A percentile compares a stretch with the other conserved stretches of the same genome.
These are phyloP conservation scores for Lagerstroemia speciosa DNA, from an alignment of 345 rosid genomes.

Conservation along the genomic window DNA sequence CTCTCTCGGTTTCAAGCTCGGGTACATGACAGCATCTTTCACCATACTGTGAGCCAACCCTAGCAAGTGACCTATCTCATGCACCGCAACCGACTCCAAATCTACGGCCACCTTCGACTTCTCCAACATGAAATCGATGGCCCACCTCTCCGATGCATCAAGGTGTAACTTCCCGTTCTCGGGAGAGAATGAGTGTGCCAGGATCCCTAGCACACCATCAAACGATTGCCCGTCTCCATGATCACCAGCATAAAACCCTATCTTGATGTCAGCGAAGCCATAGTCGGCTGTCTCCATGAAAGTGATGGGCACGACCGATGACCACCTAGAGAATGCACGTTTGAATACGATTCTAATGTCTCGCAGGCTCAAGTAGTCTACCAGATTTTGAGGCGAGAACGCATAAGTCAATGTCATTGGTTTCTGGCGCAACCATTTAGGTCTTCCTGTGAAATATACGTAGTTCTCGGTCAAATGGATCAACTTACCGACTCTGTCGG, in stretches of 20 bases:
- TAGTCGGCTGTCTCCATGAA: slow-evolving; percentile 51
- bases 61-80: slow-evolving; percentile 78
- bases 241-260: slow-evolving; percentile 71
- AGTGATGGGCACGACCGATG: slow-evolving; percentile 56
- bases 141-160: slow-evolving; percentile 80
- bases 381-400: slow-evolving; percentile 47
- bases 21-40: slow-evolving; percentile 77
- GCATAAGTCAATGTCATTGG: slow-evolving; percentile 61
- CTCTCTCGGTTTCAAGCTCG: slow-evolving; percentile 68
- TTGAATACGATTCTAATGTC: slow-evolving; percentile 36
- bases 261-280: slow-evolving; percentile 55
- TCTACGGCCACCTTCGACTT: slow-evolving; percentile 65
- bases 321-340: slow-evolving; percentile 61
- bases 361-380: slow-evolving; percentile 24
- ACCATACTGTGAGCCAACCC: slow-evolving; percentile 58
- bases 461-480: slow-evolving; percentile 22
- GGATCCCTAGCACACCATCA: slow-evolving; percentile 73
- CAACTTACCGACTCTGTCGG: slow-evolving; percentile 22
- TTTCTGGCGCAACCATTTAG: slow-evolving; percentile 46
- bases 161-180: slow-evolving; percentile 71
- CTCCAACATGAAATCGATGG: slow-evolving; percentile 47
- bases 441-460: slow-evolving; percentile 53
- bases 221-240: slow-evolving; percentile 89
- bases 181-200: slow-evolving; percentile 78
- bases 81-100: slow-evolving; percentile 77